Evolutionary conservation across 441 rosid genomes (phyloP).

Genomic region (Populus hybrid): DNA sequence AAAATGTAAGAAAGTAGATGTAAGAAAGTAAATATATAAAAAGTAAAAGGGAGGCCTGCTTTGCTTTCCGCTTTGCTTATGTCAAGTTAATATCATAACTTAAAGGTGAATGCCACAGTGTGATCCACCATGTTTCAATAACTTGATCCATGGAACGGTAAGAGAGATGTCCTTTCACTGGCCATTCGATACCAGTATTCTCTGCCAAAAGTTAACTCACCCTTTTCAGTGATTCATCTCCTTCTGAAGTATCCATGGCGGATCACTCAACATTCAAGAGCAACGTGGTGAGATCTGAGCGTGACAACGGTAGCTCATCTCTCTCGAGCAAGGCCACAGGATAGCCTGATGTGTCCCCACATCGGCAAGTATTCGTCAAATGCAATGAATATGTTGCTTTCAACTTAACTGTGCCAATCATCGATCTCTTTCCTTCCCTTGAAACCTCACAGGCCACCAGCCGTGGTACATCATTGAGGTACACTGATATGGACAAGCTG

Average conservation of each 20-base stretch:
- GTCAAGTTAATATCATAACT: too few relatives aligned
- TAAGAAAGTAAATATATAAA: background rate
- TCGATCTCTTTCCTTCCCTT: background rate
- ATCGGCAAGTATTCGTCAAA: background rate
- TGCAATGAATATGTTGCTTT: conserved; percentile 7
- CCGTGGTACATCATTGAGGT: too few relatives aligned
- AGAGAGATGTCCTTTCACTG: background rate
- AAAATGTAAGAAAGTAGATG: background rate
- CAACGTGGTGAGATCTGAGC: background rate
- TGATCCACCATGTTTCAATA: background rate
- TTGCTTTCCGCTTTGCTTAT: too few relatives aligned
- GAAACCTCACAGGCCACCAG: too few relatives aligned
- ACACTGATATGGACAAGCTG: too few relatives aligned
- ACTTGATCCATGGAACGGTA: background rate
- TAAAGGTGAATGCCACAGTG: background rate
- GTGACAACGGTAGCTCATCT: conserved; percentile 5
- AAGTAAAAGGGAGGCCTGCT: background rate
- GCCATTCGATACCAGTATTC: background rate
- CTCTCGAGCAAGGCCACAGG: background rate
- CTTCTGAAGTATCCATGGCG: background rate
- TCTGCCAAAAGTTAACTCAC: background rate
- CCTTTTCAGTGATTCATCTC: background rate
- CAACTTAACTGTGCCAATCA: background rate
- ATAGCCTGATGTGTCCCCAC: background rate
- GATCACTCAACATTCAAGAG: background rate